Conservation (phyloP, 768 basidiomycete genomes). For the Kwoniella bestiolae region DNA sequence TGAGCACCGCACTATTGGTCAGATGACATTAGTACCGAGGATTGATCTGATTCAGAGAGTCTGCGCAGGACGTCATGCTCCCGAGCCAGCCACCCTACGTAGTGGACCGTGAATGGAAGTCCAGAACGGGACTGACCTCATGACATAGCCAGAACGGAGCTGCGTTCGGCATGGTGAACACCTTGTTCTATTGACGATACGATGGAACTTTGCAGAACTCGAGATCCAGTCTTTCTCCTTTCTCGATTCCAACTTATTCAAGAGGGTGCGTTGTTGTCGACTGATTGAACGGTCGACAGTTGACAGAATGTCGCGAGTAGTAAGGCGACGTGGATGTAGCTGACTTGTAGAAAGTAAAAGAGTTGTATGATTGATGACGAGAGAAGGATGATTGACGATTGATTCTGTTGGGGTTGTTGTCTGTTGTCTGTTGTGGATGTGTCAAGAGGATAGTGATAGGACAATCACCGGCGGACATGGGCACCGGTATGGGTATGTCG, state of each 20-base stretch:
- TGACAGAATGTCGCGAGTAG: too few relatives aligned
- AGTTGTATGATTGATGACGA: background rate
- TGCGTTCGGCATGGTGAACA: slow-evolving; percentile 25
- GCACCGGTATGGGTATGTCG: background rate
- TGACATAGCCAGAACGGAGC: slow-evolving; percentile 53
- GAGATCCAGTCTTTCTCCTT: too few relatives aligned
- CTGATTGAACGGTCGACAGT: too few relatives aligned
- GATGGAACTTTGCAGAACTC: background rate
- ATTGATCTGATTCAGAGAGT: background rate
- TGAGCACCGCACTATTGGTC: slow-evolving; percentile 74
- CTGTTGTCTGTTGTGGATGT: background rate
- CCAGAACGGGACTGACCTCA: slow-evolving; percentile 41
- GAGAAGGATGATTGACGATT: slow-evolving; percentile 2
- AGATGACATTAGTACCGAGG: background rate
- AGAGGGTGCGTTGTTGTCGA: too few relatives aligned
- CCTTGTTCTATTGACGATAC: background rate
- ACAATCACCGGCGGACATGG: background rate
- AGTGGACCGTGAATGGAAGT: background rate
- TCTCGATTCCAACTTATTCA: too few relatives aligned
- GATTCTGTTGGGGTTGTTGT: background rate
- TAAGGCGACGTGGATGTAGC: background rate
- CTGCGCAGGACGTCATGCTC: background rate
- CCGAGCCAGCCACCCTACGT: background rate
- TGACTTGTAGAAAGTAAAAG: too few relatives aligned
- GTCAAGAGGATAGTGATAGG: background rate